Percentiles rank a stretch among this genome's conserved stretches.
phyloP scores from a whole-genome alignment of 208 protist species.

The Crithidia bombi region DNA sequence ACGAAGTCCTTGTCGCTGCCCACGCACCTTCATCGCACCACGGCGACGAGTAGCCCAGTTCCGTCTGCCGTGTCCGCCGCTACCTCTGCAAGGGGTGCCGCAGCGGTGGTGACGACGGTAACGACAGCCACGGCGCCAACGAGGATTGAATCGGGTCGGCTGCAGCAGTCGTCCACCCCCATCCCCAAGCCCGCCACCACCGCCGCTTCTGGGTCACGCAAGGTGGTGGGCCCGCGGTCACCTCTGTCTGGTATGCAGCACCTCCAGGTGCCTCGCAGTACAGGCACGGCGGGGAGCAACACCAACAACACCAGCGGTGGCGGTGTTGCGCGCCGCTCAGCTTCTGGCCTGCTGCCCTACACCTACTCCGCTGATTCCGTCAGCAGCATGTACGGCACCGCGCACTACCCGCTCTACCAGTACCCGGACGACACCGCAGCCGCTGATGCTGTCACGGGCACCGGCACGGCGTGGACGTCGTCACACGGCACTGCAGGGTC shows the following conservation, averaged over 20 bases:
- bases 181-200: too few relatives aligned
- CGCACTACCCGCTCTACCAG: conserved; percentile 48
- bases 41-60: neutral
- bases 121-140: neutral
- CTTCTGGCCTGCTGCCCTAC: conserved; percentile 38
- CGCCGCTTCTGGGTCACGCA: neutral
- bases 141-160: neutral
- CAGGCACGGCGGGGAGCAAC: neutral
- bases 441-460: neutral
- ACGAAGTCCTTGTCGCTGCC: conserved; percentile 13
- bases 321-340: conserved; percentile 14
- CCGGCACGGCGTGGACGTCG: neutral
- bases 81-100: neutral
- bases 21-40: conserved; percentile 3
- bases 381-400: conserved; percentile 44
- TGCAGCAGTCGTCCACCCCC: neutral
- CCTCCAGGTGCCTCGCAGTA: neutral
- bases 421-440: conserved; percentile 26
- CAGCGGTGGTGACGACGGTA: neutral
- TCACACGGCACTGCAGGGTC: neutral
- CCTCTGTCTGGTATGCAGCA: neutral
- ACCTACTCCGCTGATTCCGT: conserved; percentile 50
- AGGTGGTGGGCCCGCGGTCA: neutral
- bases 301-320: neutral
- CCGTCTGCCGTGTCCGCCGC: neutral